Base-by-base conservation (phyloP, 1,139 yeast genomes). In the Ogataea hybrid region DNA sequence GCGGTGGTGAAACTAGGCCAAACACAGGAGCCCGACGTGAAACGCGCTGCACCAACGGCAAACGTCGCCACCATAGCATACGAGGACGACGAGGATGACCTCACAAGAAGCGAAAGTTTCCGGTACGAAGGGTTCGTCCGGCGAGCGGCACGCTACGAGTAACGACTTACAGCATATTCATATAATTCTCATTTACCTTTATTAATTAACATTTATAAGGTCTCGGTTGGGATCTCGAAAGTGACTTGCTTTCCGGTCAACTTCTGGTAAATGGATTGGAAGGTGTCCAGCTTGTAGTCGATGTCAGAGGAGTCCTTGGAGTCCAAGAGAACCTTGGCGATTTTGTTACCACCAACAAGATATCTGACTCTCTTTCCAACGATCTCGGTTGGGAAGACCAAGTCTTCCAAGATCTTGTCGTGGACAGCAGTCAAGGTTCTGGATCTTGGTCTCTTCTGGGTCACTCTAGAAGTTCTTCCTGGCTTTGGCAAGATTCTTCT, bases 181-280 rank as follows among this genome's bases (percentile, higher is more conserved):
- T 33, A 21, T 17, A 25, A 30, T 25, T 37, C 33, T 16, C 41
- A 38, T 38, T 32, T 32, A 38, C 41, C 36, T 38, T 41, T 41
- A 41, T 41, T 39, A 25, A 39, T 23, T 32, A 38, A 32, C 36
- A 38, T 75, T 28, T 78, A 80, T 71, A 73, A 75, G 67, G 79
- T 79, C 66, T 80, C 84, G 62, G 78, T 84, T 68, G 96, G 95
- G 75, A 90, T 87, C 83, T 90, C 97, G 70, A 92, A 92, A 67
- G 89, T 95, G 77, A 92, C 97, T 77, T 89, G 95, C 84, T 92
- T 94, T 79, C 98, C 98, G 67, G 98, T 92, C 75, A 92, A 88
- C 81, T 90, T 90, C 78, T 79, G 77, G 95, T 90, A 92, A 69
- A 92, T 92, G 67, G 95, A 87, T 81, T 90, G 96, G 96, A 92